These are phyloP conservation scores for Prillingera fragicola DNA, from an alignment of 1,284 basidiomycete genomes.

Conservation along the genomic window DNA sequence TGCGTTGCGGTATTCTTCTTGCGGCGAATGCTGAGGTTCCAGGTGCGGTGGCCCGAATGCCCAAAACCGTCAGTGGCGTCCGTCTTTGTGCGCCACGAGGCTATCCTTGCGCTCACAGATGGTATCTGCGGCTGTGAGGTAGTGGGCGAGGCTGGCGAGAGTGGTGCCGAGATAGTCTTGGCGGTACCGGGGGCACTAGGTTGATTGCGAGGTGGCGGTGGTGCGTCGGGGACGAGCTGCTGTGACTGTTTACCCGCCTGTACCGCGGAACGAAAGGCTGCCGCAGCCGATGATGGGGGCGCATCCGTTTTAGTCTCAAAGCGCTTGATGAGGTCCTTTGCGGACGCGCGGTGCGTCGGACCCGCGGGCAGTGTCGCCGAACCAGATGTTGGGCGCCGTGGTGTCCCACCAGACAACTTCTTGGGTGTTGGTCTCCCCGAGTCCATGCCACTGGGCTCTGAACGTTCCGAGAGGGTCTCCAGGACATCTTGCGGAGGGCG, in stretches of 20 bases:
- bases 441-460: slow-evolving; percentile 16
- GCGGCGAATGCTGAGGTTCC: slow-evolving; percentile 61
- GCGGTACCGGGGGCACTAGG: not conserved
- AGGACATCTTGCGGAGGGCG: slow-evolving; percentile 15
- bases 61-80: slow-evolving; percentile 48
- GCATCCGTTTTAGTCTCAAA: slow-evolving; percentile 24
- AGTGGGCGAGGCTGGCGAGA: no score
- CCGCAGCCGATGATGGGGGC: slow-evolving; percentile 14
- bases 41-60: no score
- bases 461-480: slow-evolving; percentile 10
- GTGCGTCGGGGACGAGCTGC: not conserved
- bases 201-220: not conserved
- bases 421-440: not conserved
- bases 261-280: slow-evolving; percentile 17
- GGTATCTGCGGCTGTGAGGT: no score
- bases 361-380: no score
- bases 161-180: no score
- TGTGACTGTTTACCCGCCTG: no score
- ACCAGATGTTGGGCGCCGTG: not conserved
- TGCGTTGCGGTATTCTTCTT: slow-evolving; percentile 20
- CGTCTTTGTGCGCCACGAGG: slow-evolving; percentile 23
- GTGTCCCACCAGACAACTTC: not conserved
- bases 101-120: no score
- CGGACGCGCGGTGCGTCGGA: slow-evolving; percentile 1
- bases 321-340: slow-evolving; percentile 40